Base-by-base conservation (phyloP, 305 asterid genomes). In the Coffea humblotiana region DNA sequence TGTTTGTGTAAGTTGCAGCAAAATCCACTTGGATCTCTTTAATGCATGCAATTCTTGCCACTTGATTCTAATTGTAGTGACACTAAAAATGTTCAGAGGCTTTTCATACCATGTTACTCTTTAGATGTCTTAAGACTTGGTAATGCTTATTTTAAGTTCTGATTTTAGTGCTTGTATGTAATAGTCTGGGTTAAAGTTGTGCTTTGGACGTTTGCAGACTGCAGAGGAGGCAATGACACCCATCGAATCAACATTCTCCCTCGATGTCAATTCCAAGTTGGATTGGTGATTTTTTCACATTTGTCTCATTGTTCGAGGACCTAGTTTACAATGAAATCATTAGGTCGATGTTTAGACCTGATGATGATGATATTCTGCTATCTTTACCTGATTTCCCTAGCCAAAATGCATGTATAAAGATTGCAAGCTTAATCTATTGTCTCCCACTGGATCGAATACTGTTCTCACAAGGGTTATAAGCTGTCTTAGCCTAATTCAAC, bases 141-240 rank as follows among this genome's bases (percentile, higher is more conserved):
- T 40, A 45, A 6, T 48, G 49, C 32, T 25, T 16, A 16, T 7
- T 51, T n/a, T 6, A 47, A 27, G 43, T 61, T 25, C n/a, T 16
- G 23, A 56, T 61, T 21, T 51, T 51, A 75, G 61, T 54, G 37
- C 67, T 80, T 27, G 71, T 37, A 25, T 52, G 54, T 56, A 70
- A 32, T 27, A 48, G 49, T 76, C 16, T 49, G 18, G 23, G 51
- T 70, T 63, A 54, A 74, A 23, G 45, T 85, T 61, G 73, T 82
- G 77, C 77, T 81, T 82, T 72, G 54, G 81, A 75, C 64, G 71
- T 68, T 12, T 83, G 84, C 92, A 95, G 98, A 96, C 98, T 66
- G 98, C 98, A 66, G 93, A 90, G 87, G 98, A 88, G 86, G 99
- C 99, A 43, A 96, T 96, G 98, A 94, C 98, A 19, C 99, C 99